phyloP scores from a whole-genome alignment of 2,329 filamentous ascomycete species.

The Colletotrichum neosansevieriae region DNA sequence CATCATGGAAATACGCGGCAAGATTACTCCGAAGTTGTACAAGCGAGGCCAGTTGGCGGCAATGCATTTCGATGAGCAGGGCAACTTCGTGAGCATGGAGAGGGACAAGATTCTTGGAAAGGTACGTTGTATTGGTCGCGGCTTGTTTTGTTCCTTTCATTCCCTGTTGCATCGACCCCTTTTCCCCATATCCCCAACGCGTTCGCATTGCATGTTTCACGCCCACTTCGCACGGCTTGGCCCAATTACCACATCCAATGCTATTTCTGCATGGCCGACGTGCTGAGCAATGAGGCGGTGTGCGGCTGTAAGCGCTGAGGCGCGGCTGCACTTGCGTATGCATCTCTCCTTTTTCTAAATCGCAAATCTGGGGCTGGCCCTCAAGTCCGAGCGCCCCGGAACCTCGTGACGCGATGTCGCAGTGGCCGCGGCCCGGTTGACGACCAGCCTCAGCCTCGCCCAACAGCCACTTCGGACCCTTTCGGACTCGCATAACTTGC shows the following conservation, averaged over 20 bases:
- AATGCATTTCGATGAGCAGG: slow-evolving; percentile 85
- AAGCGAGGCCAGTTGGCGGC: slow-evolving; percentile 82
- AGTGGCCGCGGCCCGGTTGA: background rate
- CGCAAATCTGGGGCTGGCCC: slow-evolving; percentile 13
- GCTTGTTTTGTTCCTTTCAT: slow-evolving; percentile 39
- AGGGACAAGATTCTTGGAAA: slow-evolving; percentile 89
- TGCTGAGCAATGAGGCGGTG: slow-evolving; percentile 18
- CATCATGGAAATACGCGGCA: slow-evolving; percentile 96
- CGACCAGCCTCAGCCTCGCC: slow-evolving; percentile 1
- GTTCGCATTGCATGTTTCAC: slow-evolving; percentile 30
- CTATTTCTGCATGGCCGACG: slow-evolving; percentile 39
- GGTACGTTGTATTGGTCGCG: slow-evolving; percentile 58
- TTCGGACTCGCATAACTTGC: slow-evolving; percentile 37
- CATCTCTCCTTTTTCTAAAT: slow-evolving; percentile 4
- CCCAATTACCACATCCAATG: slow-evolving; percentile 10
- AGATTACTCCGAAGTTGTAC: slow-evolving; percentile 89
- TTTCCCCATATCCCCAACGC: slow-evolving; percentile 29
- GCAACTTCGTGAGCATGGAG: slow-evolving; percentile 88
- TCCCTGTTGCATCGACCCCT: slow-evolving; percentile 24
- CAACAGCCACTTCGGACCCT: slow-evolving; percentile 4
- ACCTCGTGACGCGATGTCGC: slow-evolving; percentile 6
- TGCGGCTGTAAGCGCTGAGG: slow-evolving; percentile 47
- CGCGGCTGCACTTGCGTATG: slow-evolving; percentile 44
- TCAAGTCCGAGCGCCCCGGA: slow-evolving; percentile 20
- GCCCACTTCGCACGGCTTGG: slow-evolving; percentile 6